Evolutionary conservation across 2,329 filamentous ascomycete species (phyloP), one percentile per base, ranked within the genome.

Genomic region (Apiospora kogelbergensis): DNA sequence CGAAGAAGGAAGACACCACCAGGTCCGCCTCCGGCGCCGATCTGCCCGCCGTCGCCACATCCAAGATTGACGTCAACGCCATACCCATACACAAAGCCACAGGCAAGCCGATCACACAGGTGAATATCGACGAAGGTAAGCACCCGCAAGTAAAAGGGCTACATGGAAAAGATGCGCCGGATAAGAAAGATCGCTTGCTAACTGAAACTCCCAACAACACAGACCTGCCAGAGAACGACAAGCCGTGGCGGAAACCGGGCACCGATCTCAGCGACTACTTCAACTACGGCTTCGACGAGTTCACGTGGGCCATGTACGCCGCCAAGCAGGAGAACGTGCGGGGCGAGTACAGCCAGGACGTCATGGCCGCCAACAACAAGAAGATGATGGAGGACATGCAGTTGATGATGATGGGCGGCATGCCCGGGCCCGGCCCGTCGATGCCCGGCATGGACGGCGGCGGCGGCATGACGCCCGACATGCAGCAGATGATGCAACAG

Each of bases 241-340:
- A 98, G 80, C 95, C 95, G 22, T 99, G 96, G 96, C 91, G 96
- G 60, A 91, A 95, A 72, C 96, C 96, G 0, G 96, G 96, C 63
- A 95, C 95, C 13, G 96, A 99, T 76, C 89, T 97, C 68, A 96
- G 93, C 70, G 96, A 99, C 79, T 98, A 97, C 82, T 98, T 98
- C 88, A 98, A 98, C 84, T 98, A 98, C 81, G 95, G 95, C 69
- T 98, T 98, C 78, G 95, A 98, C 81, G 95, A 98, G 81, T 98
- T 98, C 81, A 97, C 95, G 0, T 99, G 96, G 96, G 93, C 95
- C 6, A 88, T 95, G 67, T 99, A 99, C 79, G 94, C 95, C 41
- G 85, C 94, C 70, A 97, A 97, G 77, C 96, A 98, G 79, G 90
- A 96, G 73, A 85, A 85, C 30, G 86, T 98, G 76, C 89, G 92